Percentiles rank a stretch among this genome's conserved stretches.
Conservation (phyloP, 257 asterid species). For the Solanum piurae region DNA sequence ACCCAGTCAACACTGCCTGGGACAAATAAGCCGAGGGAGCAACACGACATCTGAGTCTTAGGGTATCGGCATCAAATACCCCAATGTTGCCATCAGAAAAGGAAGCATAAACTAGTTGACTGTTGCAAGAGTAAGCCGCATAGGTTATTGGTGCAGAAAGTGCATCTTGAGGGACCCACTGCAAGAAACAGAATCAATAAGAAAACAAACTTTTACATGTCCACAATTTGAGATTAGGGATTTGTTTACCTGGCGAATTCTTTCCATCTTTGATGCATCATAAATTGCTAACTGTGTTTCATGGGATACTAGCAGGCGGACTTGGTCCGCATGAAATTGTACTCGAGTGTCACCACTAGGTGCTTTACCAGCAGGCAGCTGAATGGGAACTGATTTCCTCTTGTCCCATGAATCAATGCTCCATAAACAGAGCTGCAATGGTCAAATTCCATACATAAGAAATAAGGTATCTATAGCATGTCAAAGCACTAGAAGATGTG, state of each 20-base stretch:
- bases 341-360: constrained; percentile 89
- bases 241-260: constrained; percentile 64
- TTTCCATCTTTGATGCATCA: constrained; percentile 87
- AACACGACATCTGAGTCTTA: constrained; percentile 76
- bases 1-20: constrained; percentile 63
- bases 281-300: constrained; percentile 87
- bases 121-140: constrained; percentile 90
- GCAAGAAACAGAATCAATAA: constrained; percentile 8
- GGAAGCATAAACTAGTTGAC: constrained; percentile 79
- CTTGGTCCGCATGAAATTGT: constrained; percentile 78
- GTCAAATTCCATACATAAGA: neutral
- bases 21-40: constrained; percentile 73
- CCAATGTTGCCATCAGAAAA: constrained; percentile 82
- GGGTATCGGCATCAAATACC: constrained; percentile 82
- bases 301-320: constrained; percentile 77
- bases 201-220: neutral
- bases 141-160: constrained; percentile 88
- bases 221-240: neutral
- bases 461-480: neutral
- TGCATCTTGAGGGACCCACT: constrained; percentile 95
- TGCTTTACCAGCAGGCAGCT: constrained; percentile 83
- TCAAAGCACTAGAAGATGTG: neutral
- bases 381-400: constrained; percentile 65
- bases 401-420: constrained; percentile 96
- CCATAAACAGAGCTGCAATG: constrained; percentile 76